These are phyloP conservation scores for Whalleya microplaca DNA, from an alignment of 2,329 filamentous ascomycete species.

Conservation along the genomic window DNA sequence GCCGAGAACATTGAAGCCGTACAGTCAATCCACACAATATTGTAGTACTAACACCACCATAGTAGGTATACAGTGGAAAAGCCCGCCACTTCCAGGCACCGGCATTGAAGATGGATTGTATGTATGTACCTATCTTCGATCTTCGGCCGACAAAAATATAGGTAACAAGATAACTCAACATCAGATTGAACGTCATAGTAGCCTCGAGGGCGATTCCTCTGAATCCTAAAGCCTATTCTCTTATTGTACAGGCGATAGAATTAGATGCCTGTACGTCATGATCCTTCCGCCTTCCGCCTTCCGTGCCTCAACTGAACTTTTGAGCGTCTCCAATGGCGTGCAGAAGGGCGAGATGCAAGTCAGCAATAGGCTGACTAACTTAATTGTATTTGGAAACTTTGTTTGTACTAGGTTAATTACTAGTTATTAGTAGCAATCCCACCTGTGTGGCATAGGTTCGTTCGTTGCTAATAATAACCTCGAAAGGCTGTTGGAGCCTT, in stretches of 20 bases:
- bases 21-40: background rate
- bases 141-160: background rate
- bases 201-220: constrained; percentile 1
- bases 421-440: too few species aligned
- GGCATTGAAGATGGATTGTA: background rate
- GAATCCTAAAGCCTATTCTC: constrained; percentile 14
- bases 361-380: constrained; percentile 18
- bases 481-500: constrained; percentile 10
- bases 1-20: constrained; percentile 3
- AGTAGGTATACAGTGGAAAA: background rate
- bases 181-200: constrained; percentile 12
- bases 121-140: too few species aligned
- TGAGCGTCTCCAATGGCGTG: background rate
- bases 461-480: constrained; percentile 27
- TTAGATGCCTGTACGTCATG: constrained; percentile 7
- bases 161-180: background rate
- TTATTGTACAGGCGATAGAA: constrained; percentile 3
- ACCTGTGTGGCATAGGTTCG: too few species aligned
- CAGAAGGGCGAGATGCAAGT: constrained; percentile 10
- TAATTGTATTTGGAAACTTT: too few species aligned
- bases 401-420: too few species aligned
- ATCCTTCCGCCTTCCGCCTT: constrained; percentile 11
- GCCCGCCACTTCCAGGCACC: background rate
- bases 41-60: background rate
- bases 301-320: too few species aligned